Base-by-base conservation (phyloP, 2,329 filamentous ascomycete genomes). In the Scedosporium apiospermum region DNA sequence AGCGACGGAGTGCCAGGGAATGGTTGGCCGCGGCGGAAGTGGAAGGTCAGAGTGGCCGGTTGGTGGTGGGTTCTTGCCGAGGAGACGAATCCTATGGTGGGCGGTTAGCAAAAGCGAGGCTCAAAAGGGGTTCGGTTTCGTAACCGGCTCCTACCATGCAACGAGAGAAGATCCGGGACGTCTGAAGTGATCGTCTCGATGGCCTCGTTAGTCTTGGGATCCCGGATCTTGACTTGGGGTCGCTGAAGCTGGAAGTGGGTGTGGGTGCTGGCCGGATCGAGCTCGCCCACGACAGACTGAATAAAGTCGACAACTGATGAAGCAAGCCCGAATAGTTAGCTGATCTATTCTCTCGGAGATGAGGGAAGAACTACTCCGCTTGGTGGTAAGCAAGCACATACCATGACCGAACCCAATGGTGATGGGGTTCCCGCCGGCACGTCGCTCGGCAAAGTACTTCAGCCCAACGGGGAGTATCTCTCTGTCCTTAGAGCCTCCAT, bases 391-490 rank as follows among this genome's bases (percentile, higher is more conserved):
- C n/a, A n/a, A n/a, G n/a, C n/a, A n/a, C n/a, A n/a, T n/a, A n/a
- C n/a, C n/a, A 63, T 80, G 78, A 0, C 69, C 77, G 2, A 79
- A 69, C 0, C 73, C 72, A 55, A 80, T 79, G 1, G 74, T 79
- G 21, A 74, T 70, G 1, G 71, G 9, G 41, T 79, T 81, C 0
- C 79, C 79, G 0, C 80, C 80, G 0, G 84, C 68, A 6, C 75
- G 72, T 9, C 76, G 71, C 5, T 82, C 73, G 0, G 78, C 69
- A 49, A 82, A 81, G 63, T 85, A 87, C 34, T 72, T 69, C 38
- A 82, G 67, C 0, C 70, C 71, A 27, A 70, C 67, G 0, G 71
- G 66, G 2, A 80, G 2, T 0, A 63, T 63, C 1, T 75, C 71
- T 3, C 77, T 68, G 9, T 70, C 67, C 0, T 70, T 65, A 0